Evolutionary conservation across 371 early-diverging fungal species (phyloP).

Genomic region (Batkoa obscura): DNA sequence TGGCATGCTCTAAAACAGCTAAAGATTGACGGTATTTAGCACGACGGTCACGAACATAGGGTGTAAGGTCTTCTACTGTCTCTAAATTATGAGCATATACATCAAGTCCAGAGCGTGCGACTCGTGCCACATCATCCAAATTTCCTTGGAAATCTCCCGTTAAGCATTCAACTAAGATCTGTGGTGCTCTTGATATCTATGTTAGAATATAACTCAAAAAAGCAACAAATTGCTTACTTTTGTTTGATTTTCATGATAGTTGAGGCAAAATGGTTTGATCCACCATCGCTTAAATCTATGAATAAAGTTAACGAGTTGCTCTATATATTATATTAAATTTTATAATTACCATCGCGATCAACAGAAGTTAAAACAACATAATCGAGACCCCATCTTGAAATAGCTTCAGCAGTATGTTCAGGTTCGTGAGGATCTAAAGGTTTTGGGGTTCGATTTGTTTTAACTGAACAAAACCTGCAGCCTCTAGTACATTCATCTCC

Average conservation of each 20-base stretch:
- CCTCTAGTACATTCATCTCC: conserved; percentile 97
- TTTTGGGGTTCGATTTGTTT: conserved; percentile 75
- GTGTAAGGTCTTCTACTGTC: conserved; percentile 82
- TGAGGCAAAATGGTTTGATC: conserved; percentile 82
- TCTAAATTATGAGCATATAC: conserved; percentile 98
- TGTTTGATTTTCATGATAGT: conserved; percentile 77
- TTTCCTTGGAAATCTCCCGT: conserved; percentile 90
- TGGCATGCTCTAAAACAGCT: conserved; percentile 71
- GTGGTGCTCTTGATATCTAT: conserved; percentile 42
- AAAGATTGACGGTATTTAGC: conserved; percentile 87
- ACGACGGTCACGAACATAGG: conserved; percentile 83
- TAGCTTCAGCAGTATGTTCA: conserved; percentile 84
- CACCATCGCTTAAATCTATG: conserved; percentile 76
- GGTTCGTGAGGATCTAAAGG: conserved; percentile 88
- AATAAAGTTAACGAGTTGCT: neutral
- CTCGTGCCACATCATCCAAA: conserved; percentile 49
- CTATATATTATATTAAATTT: neutral
- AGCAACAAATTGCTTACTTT: conserved; percentile 41
- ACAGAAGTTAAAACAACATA: conserved; percentile 95
- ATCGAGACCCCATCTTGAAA: conserved; percentile 89
- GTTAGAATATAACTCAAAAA: neutral
- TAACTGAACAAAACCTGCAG: conserved; percentile 95
- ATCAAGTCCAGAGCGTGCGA: conserved; percentile 80
- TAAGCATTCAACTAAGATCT: conserved; percentile 87
- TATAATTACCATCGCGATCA: conserved; percentile 69